phyloP scores from a whole-genome alignment of 106 monocot genomes.

The Dendrobium chrysotoxum region DNA sequence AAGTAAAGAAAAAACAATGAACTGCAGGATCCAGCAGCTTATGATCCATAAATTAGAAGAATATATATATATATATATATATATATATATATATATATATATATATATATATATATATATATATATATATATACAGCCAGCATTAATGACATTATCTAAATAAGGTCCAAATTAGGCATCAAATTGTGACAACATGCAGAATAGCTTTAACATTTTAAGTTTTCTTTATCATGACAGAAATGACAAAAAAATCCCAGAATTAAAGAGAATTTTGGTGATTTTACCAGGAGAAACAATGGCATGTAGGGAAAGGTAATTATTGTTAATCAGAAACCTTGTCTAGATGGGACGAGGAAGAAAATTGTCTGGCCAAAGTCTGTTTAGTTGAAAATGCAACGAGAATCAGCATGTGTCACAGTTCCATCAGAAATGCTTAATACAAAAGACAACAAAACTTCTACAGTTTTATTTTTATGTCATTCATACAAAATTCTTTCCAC shows the following conservation, averaged over 20 bases:
- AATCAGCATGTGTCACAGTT: background rate
- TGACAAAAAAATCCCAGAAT: background rate
- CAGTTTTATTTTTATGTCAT: background rate
- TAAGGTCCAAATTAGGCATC: background rate
- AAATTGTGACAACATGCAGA: background rate
- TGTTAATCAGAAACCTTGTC: background rate
- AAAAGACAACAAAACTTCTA: background rate
- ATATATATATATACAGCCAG: background rate
- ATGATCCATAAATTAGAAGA: background rate
- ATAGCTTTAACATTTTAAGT: background rate
- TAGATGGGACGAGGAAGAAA: background rate
- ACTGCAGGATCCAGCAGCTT: background rate
- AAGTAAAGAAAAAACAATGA: constrained; percentile 2
- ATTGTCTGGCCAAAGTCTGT: background rate
- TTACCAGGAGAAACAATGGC: background rate
- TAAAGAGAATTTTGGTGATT: background rate
- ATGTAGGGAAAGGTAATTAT: background rate
- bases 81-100: no score
- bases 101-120: background rate
- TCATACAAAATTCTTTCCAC: background rate
- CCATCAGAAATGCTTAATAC: background rate
- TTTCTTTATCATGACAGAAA: background rate
- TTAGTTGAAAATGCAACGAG: background rate
- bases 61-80: background rate
- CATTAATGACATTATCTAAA: background rate